Evolutionary conservation across 768 basidiomycete genomes (phyloP).

Genomic region (Calvatia gigantea): DNA sequence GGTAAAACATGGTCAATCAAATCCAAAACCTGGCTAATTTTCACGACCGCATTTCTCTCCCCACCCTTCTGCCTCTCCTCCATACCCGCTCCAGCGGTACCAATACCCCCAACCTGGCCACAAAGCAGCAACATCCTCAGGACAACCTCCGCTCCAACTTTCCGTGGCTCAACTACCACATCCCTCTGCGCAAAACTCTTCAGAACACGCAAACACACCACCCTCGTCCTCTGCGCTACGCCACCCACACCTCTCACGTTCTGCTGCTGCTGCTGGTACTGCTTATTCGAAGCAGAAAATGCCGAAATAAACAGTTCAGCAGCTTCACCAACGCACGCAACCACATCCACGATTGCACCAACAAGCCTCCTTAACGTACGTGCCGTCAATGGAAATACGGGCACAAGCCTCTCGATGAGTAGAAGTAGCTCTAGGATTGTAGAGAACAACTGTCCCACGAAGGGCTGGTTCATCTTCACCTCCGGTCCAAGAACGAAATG

Average conservation of each 20-base stretch:
- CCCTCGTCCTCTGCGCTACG: neutral
- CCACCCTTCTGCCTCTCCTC: neutral
- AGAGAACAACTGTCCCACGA: slow-evolving; percentile 53
- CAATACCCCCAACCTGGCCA: slow-evolving; percentile 18
- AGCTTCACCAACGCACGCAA: slow-evolving; percentile 50
- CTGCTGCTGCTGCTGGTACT: too few relatives aligned
- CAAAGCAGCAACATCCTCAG: slow-evolving; percentile 56
- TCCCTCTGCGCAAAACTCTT: slow-evolving; percentile 22
- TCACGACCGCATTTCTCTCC: slow-evolving; percentile 53
- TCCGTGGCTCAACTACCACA: slow-evolving; percentile 30
- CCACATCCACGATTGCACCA: slow-evolving; percentile 47
- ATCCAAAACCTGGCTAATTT: slow-evolving; percentile 49
- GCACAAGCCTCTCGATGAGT: slow-evolving; percentile 45
- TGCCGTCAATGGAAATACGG: slow-evolving; percentile 45
- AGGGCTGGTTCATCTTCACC: slow-evolving; percentile 33
- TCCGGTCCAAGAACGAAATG: slow-evolving; percentile 42
- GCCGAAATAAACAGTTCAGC: too few relatives aligned
- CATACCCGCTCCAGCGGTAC: neutral
- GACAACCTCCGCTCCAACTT: slow-evolving; percentile 45
- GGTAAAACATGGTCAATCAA: slow-evolving; percentile 61
- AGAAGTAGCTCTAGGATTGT: slow-evolving; percentile 50
- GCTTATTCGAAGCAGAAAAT: too few relatives aligned
- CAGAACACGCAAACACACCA: neutral
- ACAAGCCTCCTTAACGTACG: slow-evolving; percentile 46
- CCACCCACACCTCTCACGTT: neutral